Conservation (phyloP, 2,329 filamentous ascomycete genomes). For the Aspergillus aculeatinus region DNA sequence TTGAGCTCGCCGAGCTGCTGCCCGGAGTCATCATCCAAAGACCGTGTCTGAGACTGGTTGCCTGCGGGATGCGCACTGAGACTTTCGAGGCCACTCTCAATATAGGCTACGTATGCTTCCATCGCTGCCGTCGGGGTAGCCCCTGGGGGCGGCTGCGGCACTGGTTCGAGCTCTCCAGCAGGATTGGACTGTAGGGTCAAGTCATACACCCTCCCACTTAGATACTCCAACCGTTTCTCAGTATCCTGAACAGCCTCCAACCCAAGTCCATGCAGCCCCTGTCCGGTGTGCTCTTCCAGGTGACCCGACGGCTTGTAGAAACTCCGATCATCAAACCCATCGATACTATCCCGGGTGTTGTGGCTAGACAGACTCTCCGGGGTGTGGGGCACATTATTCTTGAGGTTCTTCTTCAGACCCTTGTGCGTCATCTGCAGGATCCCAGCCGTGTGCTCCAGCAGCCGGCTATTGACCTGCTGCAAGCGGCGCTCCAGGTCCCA, state of each 20-base stretch:
- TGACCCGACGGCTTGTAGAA: conserved; percentile 70
- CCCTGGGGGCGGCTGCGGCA: conserved; percentile 35
- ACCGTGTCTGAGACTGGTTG: conserved; percentile 7
- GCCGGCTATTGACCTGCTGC: conserved; percentile 69
- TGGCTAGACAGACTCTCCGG: conserved; percentile 72
- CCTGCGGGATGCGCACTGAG: conserved; percentile 54
- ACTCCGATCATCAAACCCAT: conserved; percentile 74
- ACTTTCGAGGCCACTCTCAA: conserved; percentile 64
- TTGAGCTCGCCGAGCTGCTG: conserved; percentile 63
- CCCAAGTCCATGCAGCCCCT: conserved; percentile 22
- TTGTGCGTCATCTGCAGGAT: conserved; percentile 89
- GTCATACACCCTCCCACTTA: conserved; percentile 67
- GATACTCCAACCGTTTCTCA: conserved; percentile 64
- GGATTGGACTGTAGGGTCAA: conserved; percentile 56
- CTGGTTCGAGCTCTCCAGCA: conserved; percentile 36
- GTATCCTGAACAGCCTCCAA: conserved; percentile 59
- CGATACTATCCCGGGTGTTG: conserved; percentile 51
- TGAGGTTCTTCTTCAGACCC: conserved; percentile 61
- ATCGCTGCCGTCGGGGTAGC: conserved; percentile 34
- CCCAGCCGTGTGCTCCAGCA: conserved; percentile 88
- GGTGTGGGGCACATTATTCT: conserved; percentile 62
- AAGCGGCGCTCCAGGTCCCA: conserved; percentile 75
- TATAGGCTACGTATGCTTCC: conserved; percentile 65
- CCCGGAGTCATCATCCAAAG: conserved; percentile 46
- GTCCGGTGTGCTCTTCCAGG: conserved; percentile 51